These are phyloP conservation scores for Triticum aestivum DNA, from an alignment of 176 grass and related monocot species.

Conservation along the genomic window IWGSC_CS_RefSeq_v2.1 NC_057808.1:561695473-561695972, in stretches of 20 bases:
- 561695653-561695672: conserved; percentile 95
- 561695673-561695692: conserved; percentile 92
- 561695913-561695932: conserved; percentile 24
- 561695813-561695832: conserved; percentile 58
- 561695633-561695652: conserved; percentile 38
- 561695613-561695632: background rate
- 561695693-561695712: conserved; percentile 86
- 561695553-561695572: background rate
- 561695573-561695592: background rate
- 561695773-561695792: background rate
- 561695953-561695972: background rate
- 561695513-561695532: background rate
- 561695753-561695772: background rate
- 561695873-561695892: conserved; percentile 90
- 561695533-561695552: background rate
- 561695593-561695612: conserved; percentile 13
- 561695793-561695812: background rate
- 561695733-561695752: conserved; percentile 78
- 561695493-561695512: background rate
- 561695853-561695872: conserved; percentile 87
- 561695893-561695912: conserved; percentile 83
- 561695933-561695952: background rate
- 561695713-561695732: conserved; percentile 76
- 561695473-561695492: background rate
- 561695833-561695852: conserved; percentile 95